These are phyloP conservation scores for Peziza echinospora DNA, from an alignment of 495 filamentous ascomycete genomes.

Conservation along the genomic window DNA sequence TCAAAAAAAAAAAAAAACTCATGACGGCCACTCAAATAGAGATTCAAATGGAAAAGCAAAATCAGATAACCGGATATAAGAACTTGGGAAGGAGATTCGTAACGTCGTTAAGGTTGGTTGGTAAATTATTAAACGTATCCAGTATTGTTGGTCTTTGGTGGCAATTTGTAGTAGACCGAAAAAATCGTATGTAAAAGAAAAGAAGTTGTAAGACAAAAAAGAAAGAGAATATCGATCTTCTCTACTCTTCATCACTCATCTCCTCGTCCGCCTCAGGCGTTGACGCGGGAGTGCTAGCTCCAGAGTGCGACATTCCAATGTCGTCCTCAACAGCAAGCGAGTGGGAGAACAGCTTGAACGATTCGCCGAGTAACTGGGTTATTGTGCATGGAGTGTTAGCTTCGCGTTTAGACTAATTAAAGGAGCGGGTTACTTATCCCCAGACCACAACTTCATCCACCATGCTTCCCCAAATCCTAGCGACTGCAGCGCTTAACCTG, in stretches of 20 bases:
- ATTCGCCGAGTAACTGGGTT: conserved; percentile 92
- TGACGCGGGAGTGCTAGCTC: conserved; percentile 10
- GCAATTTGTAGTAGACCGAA: not conserved
- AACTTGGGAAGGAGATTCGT: conserved; percentile 3
- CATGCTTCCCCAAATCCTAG: conserved; percentile 92
- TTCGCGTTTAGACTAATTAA: not conserved
- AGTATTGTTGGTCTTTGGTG: not conserved
- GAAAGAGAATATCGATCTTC: too few species aligned
- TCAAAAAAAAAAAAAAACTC: conserved; percentile 7
- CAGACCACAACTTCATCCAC: conserved; percentile 96
- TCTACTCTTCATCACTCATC: not conserved
- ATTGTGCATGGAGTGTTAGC: conserved; percentile 37
- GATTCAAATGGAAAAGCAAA: not conserved
- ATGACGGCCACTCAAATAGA: conserved; percentile 8
- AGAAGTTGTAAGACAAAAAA: too few species aligned
- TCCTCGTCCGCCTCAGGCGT: conserved; percentile 17
- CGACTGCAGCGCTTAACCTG: conserved; percentile 80
- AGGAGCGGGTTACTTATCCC: conserved; percentile 41
- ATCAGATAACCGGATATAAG: conserved; percentile 2
- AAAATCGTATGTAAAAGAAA: too few species aligned
- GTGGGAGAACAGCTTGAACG: conserved; percentile 91
- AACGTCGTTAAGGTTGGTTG: conserved; percentile 2
- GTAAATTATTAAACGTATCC: not conserved
- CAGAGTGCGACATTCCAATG: conserved; percentile 22
- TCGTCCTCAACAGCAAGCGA: conserved; percentile 87